phyloP scores from a whole-genome alignment of 352 stramenopile genomes.

The Globisporangium nunn region DNA sequence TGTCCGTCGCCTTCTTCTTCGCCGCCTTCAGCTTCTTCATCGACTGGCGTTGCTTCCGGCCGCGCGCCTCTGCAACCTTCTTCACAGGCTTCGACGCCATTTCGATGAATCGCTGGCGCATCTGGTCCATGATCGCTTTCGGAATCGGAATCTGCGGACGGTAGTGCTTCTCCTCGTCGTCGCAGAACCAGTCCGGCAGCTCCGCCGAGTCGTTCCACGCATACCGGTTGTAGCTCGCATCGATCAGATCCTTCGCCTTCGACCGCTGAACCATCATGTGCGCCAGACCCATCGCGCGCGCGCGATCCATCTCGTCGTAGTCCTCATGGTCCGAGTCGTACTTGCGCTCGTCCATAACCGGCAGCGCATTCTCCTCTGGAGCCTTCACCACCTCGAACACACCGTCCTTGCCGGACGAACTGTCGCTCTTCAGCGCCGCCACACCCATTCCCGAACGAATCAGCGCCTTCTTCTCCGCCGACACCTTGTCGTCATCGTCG shows the following conservation, averaged over 20 bases:
- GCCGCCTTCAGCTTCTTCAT: slow-evolving; percentile 94
- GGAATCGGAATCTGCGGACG: slow-evolving; percentile 96
- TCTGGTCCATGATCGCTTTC: slow-evolving; percentile 95
- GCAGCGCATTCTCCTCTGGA: slow-evolving; percentile 29
- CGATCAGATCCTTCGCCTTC: slow-evolving; percentile 97
- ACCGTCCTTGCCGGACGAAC: slow-evolving; percentile 14
- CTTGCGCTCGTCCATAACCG: slow-evolving; percentile 82
- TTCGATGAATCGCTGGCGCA: slow-evolving; percentile 96
- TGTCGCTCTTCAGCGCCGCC: slow-evolving; percentile 30
- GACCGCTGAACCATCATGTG: slow-evolving; percentile 97
- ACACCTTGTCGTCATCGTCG: slow-evolving; percentile 50
- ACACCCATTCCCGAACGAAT: slow-evolving; percentile 85
- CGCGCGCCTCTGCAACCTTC: slow-evolving; percentile 97
- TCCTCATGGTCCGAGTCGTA: slow-evolving; percentile 96
- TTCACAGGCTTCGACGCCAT: slow-evolving; percentile 97
- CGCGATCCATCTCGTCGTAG: slow-evolving; percentile 97
- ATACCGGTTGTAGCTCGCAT: slow-evolving; percentile 99
- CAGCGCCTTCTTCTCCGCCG: slow-evolving; percentile 68
- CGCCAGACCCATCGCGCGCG: slow-evolving; percentile 93
- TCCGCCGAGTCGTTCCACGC: slow-evolving; percentile 96
- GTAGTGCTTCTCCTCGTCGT: slow-evolving; percentile 96
- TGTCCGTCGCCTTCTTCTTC: slow-evolving; percentile 96
- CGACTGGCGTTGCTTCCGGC: slow-evolving; percentile 91
- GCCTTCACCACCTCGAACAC: slow-evolving; percentile 46
- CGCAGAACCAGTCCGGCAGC: slow-evolving; percentile 97